phyloP scores from a whole-genome alignment of 176 grass and related monocot species.

The Carex pumila region DNA sequence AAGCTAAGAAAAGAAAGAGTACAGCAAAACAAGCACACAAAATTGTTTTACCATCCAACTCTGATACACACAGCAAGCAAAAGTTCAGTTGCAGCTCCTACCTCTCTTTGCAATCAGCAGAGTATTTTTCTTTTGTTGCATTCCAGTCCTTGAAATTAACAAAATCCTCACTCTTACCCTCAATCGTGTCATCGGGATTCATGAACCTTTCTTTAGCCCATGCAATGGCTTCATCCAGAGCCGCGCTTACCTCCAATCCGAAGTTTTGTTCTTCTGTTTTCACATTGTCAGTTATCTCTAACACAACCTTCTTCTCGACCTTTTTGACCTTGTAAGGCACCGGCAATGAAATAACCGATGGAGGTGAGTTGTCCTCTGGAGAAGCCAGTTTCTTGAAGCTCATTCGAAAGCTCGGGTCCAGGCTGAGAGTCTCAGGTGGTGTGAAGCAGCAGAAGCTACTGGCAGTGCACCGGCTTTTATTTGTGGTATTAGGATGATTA shows the following conservation, averaged over 20 bases:
- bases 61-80: neutral
- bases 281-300: conserved; percentile 15
- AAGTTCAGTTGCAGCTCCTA: neutral
- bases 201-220: conserved; percentile 87
- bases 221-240: conserved; percentile 68
- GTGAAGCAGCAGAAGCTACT: conserved; percentile 67
- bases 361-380: conserved; percentile 41
- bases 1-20: neutral
- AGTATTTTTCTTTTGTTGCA: neutral
- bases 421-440: conserved; percentile 42
- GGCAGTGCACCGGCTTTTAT: conserved; percentile 18
- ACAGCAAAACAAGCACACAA: neutral
- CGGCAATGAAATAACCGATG: conserved; percentile 46
- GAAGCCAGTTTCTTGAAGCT: conserved; percentile 19
- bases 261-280: conserved; percentile 29
- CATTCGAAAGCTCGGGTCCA: conserved; percentile 55
- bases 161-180: neutral
- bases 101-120: neutral
- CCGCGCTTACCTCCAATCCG: conserved; percentile 38
- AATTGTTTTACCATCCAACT: neutral
- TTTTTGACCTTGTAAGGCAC: conserved; percentile 27
- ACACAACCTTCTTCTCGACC: conserved; percentile 32
- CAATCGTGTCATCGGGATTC: conserved; percentile 24
- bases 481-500: neutral
- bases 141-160: conserved; percentile 21